Evolutionary conservation across 108 stramenopile species (phyloP), one percentile per base, ranked within the genome.

Genomic region (Fistulifera pelliculosa): DNA sequence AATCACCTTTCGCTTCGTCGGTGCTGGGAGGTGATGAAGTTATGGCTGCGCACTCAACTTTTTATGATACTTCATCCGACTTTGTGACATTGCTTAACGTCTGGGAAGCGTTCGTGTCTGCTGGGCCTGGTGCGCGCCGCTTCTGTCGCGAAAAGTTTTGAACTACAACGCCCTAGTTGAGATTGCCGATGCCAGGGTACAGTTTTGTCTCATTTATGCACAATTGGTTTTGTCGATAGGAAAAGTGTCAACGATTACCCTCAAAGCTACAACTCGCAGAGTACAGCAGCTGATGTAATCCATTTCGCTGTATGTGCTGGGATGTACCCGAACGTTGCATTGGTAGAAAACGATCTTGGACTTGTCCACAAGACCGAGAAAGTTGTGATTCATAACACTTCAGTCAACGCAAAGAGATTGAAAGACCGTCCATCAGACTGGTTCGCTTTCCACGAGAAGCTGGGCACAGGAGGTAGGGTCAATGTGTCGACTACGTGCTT

Each of bases 261-360:
- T 8, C 3, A 8, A 35, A 21, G 11, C 6, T 45, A 19, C 16
- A 45, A 45, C 44, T 19, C 11, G 3, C 16, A 45, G 44, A 17
- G 44, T 6, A 17, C 3, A 45, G 5, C n/a, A 18, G 12, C 18
- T 24, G 47, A 45, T 7, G 53, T 96, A 0, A 68, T 96, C 38
- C 79, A 93, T 59, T 77, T 89, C 10, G 87, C 90, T n/a, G 61
- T 95, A 42, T 75, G 63, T 41, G 93, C 95, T n/a, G 97, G 97
- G 1, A 72, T 98, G 48, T 96, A 91, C 66, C 95, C 97, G 6
- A 85, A 95, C 61, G 75, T 98, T 47, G 81, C 82, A 18, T 71
- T 71, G 17, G 25, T 79, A 26, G 70, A 71, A 40, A 55, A 38
- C 61, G 18, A 17, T 10, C 65, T 64, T 28, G 39, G 55, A 27